Base-by-base conservation (phyloP, 331 rosid genomes). In the Quercus lobata region DNA sequence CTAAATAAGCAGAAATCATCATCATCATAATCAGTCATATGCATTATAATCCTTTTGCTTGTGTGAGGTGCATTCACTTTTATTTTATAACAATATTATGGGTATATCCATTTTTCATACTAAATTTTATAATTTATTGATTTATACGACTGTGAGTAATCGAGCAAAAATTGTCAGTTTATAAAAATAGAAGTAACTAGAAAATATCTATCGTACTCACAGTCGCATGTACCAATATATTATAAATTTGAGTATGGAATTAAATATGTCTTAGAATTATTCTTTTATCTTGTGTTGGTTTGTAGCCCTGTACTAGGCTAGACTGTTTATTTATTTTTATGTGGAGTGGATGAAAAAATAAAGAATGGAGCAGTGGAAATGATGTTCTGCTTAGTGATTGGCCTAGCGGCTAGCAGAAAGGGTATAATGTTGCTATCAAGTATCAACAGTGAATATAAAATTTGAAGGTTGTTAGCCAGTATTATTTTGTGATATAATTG, bases 111-210 rank as follows among this genome's bases (percentile, higher is more conserved):
- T 41, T 41, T 7, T 41, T 41, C 11, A 41, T 0, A 41, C 46
- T 9, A 41, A 41, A 41, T 8, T 41, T 8, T 41, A 41, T 41
- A 8, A 8, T 41, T 8, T 41, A 8, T 2, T 8, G 0, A 8
- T 0, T 41, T 41, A 8, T 41, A 41, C 0, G 1, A 8, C 3
- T 0, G 0, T 8, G 12, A 41, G 3, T 41, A 0, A 2, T 41
- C 0, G 1, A 41, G 0, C 0, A 41, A 41, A 41, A 8, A 41
- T 8, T 8, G 0, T 8, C 1, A 41, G 0, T 41, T 35, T 35
- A 35, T 35, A 35, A 35, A 35, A 35, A 1, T 0, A 7, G 2
- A 1, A 7, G 0, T 7, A 0, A 0, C 12, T 41, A 41, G 0
- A 41, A 41, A 7, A 37, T 37, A 7, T 41, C 0, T 41, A 41